These are phyloP conservation scores for Sphenostylis stenocarpa DNA, from an alignment of 306 rosid species.

Conservation along the genomic window DNA sequence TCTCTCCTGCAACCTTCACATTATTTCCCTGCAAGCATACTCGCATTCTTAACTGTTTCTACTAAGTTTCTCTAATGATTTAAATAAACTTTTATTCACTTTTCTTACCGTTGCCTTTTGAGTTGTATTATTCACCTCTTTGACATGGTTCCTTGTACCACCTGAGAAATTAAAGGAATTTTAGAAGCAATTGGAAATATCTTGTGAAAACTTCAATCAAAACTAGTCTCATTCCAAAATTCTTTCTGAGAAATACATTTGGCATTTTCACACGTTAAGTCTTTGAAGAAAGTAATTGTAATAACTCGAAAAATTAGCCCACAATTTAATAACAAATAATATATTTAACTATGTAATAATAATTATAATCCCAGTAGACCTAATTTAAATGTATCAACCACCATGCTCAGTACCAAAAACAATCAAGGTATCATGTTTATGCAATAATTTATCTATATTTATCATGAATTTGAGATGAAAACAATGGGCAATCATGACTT, in stretches of 20 bases:
- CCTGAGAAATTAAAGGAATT: constrained; percentile 40
- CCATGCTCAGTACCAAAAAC: background rate
- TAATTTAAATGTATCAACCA: background rate
- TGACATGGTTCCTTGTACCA: constrained; percentile 36
- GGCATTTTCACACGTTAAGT: background rate
- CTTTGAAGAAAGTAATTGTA: background rate
- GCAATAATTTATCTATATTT: background rate
- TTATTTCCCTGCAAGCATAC: constrained; percentile 56
- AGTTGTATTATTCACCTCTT: constrained; percentile 34
- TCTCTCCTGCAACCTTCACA: constrained; percentile 54
- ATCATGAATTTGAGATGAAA: background rate
- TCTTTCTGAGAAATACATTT: background rate
- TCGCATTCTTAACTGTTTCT: constrained; percentile 23
- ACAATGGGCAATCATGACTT: background rate
- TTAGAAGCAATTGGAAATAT: constrained; percentile 11
- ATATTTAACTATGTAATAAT: background rate
- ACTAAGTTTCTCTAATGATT: background rate
- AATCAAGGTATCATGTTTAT: background rate
- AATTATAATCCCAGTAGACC: background rate
- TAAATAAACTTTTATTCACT: background rate
- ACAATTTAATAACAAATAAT: background rate
- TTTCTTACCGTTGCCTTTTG: constrained; percentile 54
- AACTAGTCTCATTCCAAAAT: background rate
- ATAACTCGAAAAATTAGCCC: no score
- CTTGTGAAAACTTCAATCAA: background rate